Base-by-base conservation (phyloP, 225 moss, liverwort and hornwort genomes). In the Takakia lepidozioides region DNA sequence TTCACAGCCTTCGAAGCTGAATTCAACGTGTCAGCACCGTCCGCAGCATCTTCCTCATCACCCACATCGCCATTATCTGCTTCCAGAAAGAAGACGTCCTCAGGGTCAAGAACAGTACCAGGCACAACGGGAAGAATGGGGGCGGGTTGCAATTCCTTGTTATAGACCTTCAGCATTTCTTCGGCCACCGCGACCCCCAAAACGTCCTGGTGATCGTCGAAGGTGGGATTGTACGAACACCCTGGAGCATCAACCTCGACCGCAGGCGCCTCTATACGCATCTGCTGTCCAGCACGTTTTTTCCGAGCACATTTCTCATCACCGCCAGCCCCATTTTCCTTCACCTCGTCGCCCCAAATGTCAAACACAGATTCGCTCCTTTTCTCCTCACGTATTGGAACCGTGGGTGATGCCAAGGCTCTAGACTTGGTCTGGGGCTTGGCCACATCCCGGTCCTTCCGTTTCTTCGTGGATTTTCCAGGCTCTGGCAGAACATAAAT, bases 221-320 rank as follows among this genome's bases (percentile, higher is more conserved):
- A 98, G 2, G 87, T 81, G 2, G 95, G 95, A 59, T 98, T 98
- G 13, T 91, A 98, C 5, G 95, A 98, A 37, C 95, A 98, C 18
- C 95, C 95, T 35, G 95, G 85, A 62, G 69, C 78, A 54, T 98
- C 95, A 15, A 98, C 73, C 71, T 78, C 90, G 42, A 98, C 78
- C 1, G 95, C 85, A 10, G 80, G 79, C 46, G 66, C 72, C 2
- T 61, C 59, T 7, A 76, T 24, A 9, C 10, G 41, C 1, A 53
- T 52, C n/a, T 58, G 62, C 63, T 60, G 71, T 37, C 54, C 25
- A 3, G 23, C 10, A 25, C 54, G 9, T 5, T 38, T 34, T 41
- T 71, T 81, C 62, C 60, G 76, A 5, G 46, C 19, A 17, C 30
- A 50, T 24, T 43, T 48, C 38, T 30, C 51, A 17, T 34, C 46